Conservation (phyloP, 768 basidiomycete species). For the Gloeostereum incarnatum region DNA sequence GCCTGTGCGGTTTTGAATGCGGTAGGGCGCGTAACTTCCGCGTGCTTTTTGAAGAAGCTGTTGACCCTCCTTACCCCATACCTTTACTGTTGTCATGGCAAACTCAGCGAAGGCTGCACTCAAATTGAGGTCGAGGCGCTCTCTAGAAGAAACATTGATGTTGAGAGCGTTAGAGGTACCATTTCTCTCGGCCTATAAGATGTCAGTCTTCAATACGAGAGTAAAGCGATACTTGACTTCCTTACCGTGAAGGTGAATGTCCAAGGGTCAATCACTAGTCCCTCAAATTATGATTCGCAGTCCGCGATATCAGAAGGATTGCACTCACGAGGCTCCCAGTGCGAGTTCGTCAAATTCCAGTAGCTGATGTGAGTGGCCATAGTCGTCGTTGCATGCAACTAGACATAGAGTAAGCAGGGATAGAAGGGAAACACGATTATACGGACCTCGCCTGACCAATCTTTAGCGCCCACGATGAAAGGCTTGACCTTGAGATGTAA, state of each 20-base stretch:
- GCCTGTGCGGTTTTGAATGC: conserved; percentile 86
- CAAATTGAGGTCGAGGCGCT: conserved; percentile 85
- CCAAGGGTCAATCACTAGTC: conserved; percentile 91
- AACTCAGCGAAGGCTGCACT: conserved; percentile 88
- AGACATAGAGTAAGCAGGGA: conserved; percentile 1
- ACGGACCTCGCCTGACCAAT: conserved; percentile 89
- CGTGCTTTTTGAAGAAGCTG: conserved; percentile 66
- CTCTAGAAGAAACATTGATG: conserved; percentile 60
- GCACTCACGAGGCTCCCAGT: conserved; percentile 89
- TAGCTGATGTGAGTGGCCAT: conserved; percentile 83
- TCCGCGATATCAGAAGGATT: background rate
- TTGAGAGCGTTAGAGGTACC: conserved; percentile 39
- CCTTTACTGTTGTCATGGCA: conserved; percentile 59
- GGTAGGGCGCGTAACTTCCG: conserved; percentile 90
- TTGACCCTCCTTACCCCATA: conserved; percentile 70
- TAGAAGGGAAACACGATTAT: background rate
- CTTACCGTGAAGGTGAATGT: conserved; percentile 66
- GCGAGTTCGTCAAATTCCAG: conserved; percentile 95
- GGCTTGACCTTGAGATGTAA: conserved; percentile 82
- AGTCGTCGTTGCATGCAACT: conserved; percentile 82
- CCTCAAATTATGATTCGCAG: conserved; percentile 4
- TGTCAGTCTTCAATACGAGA: conserved; percentile 1
- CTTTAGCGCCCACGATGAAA: conserved; percentile 73
- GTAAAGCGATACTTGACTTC: conserved; percentile 2
- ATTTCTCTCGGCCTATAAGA: conserved; percentile 43